Evolutionary conservation across 2,329 filamentous ascomycete species (phyloP).

Genomic region (Claviceps sp.): DNA sequence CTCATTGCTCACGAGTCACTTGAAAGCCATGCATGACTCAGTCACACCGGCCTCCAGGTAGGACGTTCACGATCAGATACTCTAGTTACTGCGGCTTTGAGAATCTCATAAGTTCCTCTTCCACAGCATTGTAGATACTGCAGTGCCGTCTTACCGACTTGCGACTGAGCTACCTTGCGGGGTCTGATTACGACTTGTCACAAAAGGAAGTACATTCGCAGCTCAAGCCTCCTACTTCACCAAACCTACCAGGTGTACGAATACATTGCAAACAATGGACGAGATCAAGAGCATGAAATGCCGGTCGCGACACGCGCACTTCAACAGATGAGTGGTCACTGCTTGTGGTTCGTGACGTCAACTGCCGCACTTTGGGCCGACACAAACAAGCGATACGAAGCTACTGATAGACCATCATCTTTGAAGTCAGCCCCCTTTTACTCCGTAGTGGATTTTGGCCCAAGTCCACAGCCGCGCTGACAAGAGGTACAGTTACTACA

Average conservation of each 20-base stretch:
- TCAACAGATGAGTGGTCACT: background rate
- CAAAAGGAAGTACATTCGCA: slow-evolving; percentile 3
- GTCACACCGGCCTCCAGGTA: background rate
- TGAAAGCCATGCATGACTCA: background rate
- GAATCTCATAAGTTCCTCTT: background rate
- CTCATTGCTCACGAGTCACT: background rate
- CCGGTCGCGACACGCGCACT: background rate
- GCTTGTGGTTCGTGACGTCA: background rate
- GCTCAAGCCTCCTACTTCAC: background rate
- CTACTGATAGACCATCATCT: background rate
- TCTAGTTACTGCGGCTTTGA: background rate
- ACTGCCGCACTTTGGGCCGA: background rate
- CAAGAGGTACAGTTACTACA: too few species aligned
- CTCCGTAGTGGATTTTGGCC: background rate
- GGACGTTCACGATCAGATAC: background rate
- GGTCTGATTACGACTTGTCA: slow-evolving; percentile 1
- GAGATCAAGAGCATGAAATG: background rate
- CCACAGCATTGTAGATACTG: background rate
- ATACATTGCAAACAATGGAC: slow-evolving; percentile 1
- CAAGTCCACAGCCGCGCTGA: too few species aligned
- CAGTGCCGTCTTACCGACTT: background rate
- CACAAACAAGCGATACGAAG: background rate
- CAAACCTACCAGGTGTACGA: background rate
- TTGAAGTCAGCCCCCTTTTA: background rate
- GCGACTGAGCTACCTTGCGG: background rate